A percentile compares a stretch with the other conserved stretches of the same genome.
Evolutionary conservation across 2,329 filamentous ascomycete species (phyloP).

Genomic region (Claviceps pusilla): DNA sequence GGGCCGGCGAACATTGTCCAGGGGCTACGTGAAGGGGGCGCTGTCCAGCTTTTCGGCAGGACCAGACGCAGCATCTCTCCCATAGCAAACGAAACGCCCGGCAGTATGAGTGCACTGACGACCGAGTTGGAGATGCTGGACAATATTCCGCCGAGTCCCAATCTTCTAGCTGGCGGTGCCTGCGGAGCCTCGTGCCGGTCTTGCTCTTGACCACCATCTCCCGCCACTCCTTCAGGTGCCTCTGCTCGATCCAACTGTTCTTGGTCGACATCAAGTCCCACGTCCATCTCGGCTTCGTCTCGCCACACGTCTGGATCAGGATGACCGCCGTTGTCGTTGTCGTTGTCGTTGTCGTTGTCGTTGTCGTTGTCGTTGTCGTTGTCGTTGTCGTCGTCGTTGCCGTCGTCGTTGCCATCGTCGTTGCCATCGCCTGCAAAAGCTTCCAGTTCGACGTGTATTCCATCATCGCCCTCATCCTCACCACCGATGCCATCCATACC

Average conservation of each 20-base stretch:
- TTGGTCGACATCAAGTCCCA: background rate
- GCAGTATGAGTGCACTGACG: slow-evolving; percentile 54
- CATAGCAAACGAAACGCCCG: slow-evolving; percentile 61
- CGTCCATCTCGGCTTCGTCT: background rate
- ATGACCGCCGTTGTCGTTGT: background rate
- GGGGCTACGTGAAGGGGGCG: slow-evolving; percentile 21
- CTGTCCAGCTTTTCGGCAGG: slow-evolving; percentile 55
- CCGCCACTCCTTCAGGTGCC: background rate
- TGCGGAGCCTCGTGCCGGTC: slow-evolving; percentile 19
- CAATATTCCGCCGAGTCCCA: slow-evolving; percentile 22
- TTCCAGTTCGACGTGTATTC: slow-evolving; percentile 8
- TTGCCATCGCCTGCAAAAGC: background rate
- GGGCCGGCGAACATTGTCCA: slow-evolving; percentile 10
- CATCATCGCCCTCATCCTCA: slow-evolving; percentile 24
- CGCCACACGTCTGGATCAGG: background rate
- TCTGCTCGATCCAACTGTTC: background rate
- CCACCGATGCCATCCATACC: slow-evolving; percentile 14
- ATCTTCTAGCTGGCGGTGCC: slow-evolving; percentile 19
- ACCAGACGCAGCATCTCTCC: slow-evolving; percentile 58
- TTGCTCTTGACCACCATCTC: slow-evolving; percentile 8
- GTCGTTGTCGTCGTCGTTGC: too few relatives aligned
- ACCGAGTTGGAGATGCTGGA: slow-evolving; percentile 33
- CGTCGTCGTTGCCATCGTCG: too few relatives aligned
- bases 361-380: too few relatives aligned
- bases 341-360: too few relatives aligned